These are phyloP conservation scores for Tolypocladium album DNA, from an alignment of 2,329 filamentous ascomycete genomes.

Conservation along the genomic window DNA sequence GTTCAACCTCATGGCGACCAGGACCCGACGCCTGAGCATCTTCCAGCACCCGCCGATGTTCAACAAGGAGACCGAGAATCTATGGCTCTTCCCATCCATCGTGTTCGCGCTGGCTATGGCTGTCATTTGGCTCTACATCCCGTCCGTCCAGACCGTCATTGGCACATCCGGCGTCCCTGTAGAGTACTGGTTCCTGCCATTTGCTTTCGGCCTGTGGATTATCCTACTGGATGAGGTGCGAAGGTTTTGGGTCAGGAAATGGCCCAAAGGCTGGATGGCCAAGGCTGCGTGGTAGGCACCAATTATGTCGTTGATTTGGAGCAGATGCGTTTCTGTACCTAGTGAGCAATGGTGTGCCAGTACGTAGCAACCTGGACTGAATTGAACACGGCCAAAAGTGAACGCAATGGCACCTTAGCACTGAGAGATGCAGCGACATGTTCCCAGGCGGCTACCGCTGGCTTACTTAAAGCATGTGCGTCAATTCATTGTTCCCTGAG, in stretches of 20 bases:
- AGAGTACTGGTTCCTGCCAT: conserved; percentile 68
- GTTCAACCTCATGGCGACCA: conserved; percentile 62
- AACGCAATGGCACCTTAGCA: neutral
- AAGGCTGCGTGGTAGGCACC: conserved; percentile 43
- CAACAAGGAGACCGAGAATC: conserved; percentile 54
- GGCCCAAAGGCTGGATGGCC: conserved; percentile 45
- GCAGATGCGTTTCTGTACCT: neutral
- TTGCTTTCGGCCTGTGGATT: conserved; percentile 52
- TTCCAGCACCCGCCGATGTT: conserved; percentile 63
- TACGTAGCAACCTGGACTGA: neutral
- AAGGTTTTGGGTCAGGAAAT: conserved; percentile 51
- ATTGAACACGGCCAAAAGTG: conserved; percentile 3
- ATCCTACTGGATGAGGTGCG: conserved; percentile 56
- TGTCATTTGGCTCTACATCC: conserved; percentile 61
- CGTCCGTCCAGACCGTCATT: conserved; percentile 49
- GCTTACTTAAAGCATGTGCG: neutral
- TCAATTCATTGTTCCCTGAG: neutral
- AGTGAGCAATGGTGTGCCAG: neutral
- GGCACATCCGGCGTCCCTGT: conserved; percentile 53
- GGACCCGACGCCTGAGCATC: conserved; percentile 54
- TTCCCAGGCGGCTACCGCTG: neutral
- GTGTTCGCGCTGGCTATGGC: conserved; percentile 58
- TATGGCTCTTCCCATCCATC: conserved; percentile 60
- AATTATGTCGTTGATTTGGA: neutral
- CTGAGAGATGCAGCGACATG: neutral